A percentile compares a stretch with the other conserved stretches of the same genome.
Evolutionary conservation across 2,329 filamentous ascomycete genomes (phyloP).

Genomic region (Colletotrichum higginsianum): DNA sequence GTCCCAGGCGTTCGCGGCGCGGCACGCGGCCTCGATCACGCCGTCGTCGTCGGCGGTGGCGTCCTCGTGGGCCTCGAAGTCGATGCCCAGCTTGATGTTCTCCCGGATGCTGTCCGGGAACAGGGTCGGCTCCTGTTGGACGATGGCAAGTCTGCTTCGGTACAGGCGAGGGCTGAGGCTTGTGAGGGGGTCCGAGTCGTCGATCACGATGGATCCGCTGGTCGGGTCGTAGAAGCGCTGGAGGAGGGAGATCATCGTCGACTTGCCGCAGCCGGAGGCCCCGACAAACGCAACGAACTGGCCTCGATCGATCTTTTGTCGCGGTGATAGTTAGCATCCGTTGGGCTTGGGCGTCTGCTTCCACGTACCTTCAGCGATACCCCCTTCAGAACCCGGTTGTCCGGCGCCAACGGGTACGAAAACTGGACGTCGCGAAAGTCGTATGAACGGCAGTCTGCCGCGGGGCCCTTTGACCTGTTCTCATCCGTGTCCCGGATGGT

Average conservation of each 20-base stretch:
- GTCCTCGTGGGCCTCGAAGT: not conserved
- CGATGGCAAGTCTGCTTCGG: slow-evolving; percentile 24
- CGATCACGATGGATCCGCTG: slow-evolving; percentile 18
- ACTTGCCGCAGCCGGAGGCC: slow-evolving; percentile 71
- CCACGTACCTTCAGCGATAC: slow-evolving; percentile 42
- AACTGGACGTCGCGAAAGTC: slow-evolving; percentile 56
- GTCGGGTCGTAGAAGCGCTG: slow-evolving; percentile 52
- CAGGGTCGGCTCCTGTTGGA: slow-evolving; percentile 38
- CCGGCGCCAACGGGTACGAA: slow-evolving; percentile 62
- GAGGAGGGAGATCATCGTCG: slow-evolving; percentile 69
- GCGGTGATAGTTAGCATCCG: slow-evolving; percentile 54
- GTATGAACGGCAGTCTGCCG: slow-evolving; percentile 44
- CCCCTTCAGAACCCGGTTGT: slow-evolving; percentile 50
- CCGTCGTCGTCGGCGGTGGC: slow-evolving; percentile 46
- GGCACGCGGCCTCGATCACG: slow-evolving; percentile 64
- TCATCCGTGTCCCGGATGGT: slow-evolving; percentile 34
- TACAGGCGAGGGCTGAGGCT: slow-evolving; percentile 21
- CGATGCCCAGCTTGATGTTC: slow-evolving; percentile 67
- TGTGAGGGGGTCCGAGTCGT: slow-evolving; percentile 12
- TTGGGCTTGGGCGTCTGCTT: too few species aligned
- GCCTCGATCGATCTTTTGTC: slow-evolving; percentile 18
- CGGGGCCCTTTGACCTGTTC: slow-evolving; percentile 44
- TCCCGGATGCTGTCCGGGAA: slow-evolving; percentile 65
- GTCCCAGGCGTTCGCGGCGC: slow-evolving; percentile 69
- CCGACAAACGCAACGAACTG: slow-evolving; percentile 65